Evolutionary conservation across 2,329 filamentous ascomycete species (phyloP).

Genomic region (Talaromyces rugulosus): DNA sequence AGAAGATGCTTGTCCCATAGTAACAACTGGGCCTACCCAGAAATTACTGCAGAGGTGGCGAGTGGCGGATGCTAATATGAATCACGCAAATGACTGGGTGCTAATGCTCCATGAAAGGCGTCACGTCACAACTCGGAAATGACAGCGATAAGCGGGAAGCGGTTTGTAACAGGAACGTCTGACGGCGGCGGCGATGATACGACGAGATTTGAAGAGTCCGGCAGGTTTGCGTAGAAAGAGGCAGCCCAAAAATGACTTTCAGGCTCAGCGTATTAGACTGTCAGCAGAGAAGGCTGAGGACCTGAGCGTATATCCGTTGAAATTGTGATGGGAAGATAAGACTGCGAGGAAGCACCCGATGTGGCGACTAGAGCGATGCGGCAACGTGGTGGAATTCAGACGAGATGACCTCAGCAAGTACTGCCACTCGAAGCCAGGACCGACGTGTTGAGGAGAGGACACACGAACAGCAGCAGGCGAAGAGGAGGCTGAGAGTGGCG

Average conservation of each 20-base stretch:
- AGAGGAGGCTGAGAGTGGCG: background rate
- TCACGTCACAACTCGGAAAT: background rate
- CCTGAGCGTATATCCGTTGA: background rate
- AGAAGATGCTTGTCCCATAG: conserved; percentile 43
- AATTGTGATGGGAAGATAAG: background rate
- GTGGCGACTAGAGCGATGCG: background rate
- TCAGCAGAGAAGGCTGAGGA: background rate
- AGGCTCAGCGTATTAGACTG: background rate
- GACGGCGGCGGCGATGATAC: background rate
- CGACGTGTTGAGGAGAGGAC: background rate
- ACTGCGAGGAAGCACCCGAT: background rate
- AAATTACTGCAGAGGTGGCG: conserved; percentile 9
- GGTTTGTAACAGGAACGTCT: background rate
- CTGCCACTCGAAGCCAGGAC: background rate
- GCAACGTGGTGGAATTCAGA: background rate
- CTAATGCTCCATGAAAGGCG: conserved; percentile 1
- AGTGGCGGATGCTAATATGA: background rate
- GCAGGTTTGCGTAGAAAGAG: background rate
- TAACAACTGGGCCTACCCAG: conserved; percentile 21
- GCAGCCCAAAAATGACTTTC: background rate
- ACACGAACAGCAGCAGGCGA: background rate
- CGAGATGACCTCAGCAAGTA: background rate
- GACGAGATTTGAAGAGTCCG: background rate
- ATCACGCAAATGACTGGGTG: background rate
- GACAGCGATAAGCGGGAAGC: background rate